Percentiles rank a stretch among this genome's conserved stretches.
phyloP scores from a whole-genome alignment of 768 basidiomycete species.

The Suillus ampliporus region DNA sequence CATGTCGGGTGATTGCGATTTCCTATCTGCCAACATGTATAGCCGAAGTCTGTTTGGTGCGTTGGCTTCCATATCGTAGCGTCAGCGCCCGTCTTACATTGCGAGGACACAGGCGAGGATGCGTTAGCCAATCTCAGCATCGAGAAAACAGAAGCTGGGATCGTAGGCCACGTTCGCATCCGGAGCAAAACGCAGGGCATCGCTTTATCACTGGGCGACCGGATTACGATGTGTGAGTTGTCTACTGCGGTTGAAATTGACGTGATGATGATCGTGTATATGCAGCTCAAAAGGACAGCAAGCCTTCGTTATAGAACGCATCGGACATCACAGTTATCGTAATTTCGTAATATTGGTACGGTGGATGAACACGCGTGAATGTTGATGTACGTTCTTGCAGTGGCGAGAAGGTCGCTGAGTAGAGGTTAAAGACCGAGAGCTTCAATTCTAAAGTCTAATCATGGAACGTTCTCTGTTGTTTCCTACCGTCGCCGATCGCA shows the following conservation, averaged over 20 bases:
- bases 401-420: no score
- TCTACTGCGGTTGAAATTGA: constrained; percentile 11
- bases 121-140: constrained; percentile 94
- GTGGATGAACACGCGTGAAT: no score
- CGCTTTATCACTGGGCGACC: constrained; percentile 91
- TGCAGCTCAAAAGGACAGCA: constrained; percentile 53
- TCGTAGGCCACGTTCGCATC: constrained; percentile 94
- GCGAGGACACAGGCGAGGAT: constrained; percentile 75
- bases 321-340: background rate
- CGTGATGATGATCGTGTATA: background rate
- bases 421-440: no score
- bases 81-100: background rate
- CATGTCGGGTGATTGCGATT: constrained; percentile 94
- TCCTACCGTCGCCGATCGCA: no score
- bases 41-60: constrained; percentile 91
- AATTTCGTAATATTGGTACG: no score
- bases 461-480: no score
- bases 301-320: constrained; percentile 35
- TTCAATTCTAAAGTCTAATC: no score
- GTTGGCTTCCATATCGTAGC: constrained; percentile 33
- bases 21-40: constrained; percentile 96
- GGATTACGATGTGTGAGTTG: constrained; percentile 67
- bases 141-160: constrained; percentile 83
- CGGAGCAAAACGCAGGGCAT: constrained; percentile 98
- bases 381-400: no score